These are phyloP conservation scores for Bruguiera gymnorhiza DNA, from an alignment of 345 rosid genomes.

Conservation along the genomic window DNA sequence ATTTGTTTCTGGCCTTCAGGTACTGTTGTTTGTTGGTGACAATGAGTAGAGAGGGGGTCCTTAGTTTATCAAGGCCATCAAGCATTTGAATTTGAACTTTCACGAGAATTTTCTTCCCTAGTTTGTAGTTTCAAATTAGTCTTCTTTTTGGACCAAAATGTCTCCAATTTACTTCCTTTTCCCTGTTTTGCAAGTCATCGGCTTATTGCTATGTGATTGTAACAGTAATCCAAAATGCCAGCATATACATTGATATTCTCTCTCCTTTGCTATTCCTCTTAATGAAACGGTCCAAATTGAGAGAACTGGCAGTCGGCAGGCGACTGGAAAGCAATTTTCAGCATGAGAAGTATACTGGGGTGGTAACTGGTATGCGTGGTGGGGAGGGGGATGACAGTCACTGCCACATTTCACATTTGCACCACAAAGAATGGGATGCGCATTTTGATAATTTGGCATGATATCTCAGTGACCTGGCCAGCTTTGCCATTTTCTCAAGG, in stretches of 20 bases:
- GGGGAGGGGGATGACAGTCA: constrained; percentile 8
- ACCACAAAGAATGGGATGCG: not conserved
- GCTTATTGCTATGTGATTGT: not conserved
- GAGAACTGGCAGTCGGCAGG: not conserved
- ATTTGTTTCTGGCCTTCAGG: not conserved
- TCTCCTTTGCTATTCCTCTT: not conserved
- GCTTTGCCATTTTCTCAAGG: constrained; percentile 9
- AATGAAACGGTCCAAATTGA: not conserved
- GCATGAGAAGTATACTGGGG: too few relatives aligned
- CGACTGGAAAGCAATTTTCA: not conserved
- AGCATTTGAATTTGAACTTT: constrained; percentile 8
- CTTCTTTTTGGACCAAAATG: not conserved
- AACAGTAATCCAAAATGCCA: not conserved
- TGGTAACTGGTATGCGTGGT: not conserved
- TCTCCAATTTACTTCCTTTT: not conserved
- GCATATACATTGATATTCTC: not conserved
- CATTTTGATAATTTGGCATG: not conserved
- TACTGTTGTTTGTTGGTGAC: not conserved
- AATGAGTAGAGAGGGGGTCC: not conserved
- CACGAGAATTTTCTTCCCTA: not conserved
- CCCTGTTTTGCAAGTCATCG: too few relatives aligned
- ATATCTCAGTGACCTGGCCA: constrained; percentile 17
- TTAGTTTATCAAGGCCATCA: constrained; percentile 1
- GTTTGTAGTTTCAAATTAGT: not conserved
- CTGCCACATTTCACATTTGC: not conserved